These are phyloP conservation scores for Trypanosoma avium DNA, from an alignment of 208 protist species.

Conservation along the genomic window DNA sequence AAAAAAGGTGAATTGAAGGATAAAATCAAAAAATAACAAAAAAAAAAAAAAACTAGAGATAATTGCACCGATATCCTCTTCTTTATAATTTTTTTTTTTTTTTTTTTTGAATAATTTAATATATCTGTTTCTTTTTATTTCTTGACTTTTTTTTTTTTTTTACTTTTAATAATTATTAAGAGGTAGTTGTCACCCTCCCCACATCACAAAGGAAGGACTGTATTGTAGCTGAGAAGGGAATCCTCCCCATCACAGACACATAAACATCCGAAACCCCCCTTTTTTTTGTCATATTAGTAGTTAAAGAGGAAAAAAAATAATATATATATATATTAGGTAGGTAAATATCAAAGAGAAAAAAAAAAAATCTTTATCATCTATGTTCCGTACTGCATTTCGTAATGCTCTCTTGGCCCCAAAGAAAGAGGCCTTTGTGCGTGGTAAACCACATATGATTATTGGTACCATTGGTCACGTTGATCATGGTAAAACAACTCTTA, in stretches of 20 bases:
- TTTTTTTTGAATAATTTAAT: not conserved
- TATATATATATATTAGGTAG: too few relatives aligned
- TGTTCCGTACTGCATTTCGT: constrained; percentile 53
- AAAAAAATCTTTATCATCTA: constrained; percentile 8
- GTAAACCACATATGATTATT: constrained; percentile 98
- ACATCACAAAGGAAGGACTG: too few relatives aligned
- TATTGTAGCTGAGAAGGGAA: too few relatives aligned
- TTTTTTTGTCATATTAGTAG: too few relatives aligned
- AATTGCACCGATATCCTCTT: not conserved
- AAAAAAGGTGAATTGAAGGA: not conserved
- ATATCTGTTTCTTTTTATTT: not conserved
- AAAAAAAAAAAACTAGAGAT: not conserved
- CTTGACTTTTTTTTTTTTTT: too few relatives aligned
- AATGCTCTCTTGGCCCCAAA: constrained; percentile 44
- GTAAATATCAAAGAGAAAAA: too few relatives aligned
- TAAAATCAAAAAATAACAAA: not conserved
- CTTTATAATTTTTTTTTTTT: constrained; percentile 9
- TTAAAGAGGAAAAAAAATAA: too few relatives aligned
- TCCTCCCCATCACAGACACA: too few relatives aligned
- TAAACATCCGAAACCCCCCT: too few relatives aligned
- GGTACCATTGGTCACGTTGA: constrained; percentile 99
- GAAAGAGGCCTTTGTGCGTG: constrained; percentile 92
- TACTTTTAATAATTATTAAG: too few relatives aligned
- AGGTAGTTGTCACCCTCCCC: too few relatives aligned
- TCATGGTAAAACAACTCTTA: constrained; percentile 99